Evolutionary conservation across 2,329 filamentous ascomycete species (phyloP).

Genomic region (Nannizzia gypsea): DNA sequence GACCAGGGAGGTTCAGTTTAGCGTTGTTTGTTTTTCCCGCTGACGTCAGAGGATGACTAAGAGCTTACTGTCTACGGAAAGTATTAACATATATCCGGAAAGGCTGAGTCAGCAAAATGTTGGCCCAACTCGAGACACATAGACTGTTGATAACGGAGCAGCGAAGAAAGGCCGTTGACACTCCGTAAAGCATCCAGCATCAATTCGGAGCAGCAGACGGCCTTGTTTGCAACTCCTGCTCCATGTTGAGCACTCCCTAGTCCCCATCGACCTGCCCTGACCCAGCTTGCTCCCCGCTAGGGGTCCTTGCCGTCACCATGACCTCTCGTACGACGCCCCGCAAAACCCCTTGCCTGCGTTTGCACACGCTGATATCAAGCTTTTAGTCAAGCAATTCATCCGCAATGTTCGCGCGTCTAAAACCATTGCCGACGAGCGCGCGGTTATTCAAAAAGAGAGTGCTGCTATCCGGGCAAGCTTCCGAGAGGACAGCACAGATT

Average conservation of each 20-base stretch:
- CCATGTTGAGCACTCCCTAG: not conserved
- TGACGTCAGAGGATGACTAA: conserved; percentile 1
- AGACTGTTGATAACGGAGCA: not conserved
- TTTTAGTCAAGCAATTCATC: conserved; percentile 95
- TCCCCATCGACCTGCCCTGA: conserved; percentile 5
- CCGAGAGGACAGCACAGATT: conserved; percentile 89
- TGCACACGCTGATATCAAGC: conserved; percentile 17
- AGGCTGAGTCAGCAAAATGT: not conserved
- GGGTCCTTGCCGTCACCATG: conserved; percentile 44
- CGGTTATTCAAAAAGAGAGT: conserved; percentile 98
- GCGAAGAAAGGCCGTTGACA: not conserved
- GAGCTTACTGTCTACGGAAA: not conserved
- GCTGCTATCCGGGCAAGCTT: conserved; percentile 96
- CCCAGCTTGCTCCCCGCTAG: conserved; percentile 26
- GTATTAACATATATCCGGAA: not conserved
- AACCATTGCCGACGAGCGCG: conserved; percentile 96
- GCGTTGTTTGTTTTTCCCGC: not conserved
- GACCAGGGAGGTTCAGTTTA: not conserved
- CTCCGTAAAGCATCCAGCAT: not conserved
- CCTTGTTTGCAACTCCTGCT: not conserved
- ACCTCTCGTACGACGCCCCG: conserved; percentile 42
- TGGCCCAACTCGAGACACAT: not conserved
- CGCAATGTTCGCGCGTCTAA: conserved; percentile 97
- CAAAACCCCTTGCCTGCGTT: conserved; percentile 7
- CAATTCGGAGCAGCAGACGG: conserved; percentile 1